A percentile compares a stretch with the other conserved stretches of the same genome.
phyloP scores from a whole-genome alignment of 371 early-diverging fungal species.

The Sporodiniella umbellata region DNA sequence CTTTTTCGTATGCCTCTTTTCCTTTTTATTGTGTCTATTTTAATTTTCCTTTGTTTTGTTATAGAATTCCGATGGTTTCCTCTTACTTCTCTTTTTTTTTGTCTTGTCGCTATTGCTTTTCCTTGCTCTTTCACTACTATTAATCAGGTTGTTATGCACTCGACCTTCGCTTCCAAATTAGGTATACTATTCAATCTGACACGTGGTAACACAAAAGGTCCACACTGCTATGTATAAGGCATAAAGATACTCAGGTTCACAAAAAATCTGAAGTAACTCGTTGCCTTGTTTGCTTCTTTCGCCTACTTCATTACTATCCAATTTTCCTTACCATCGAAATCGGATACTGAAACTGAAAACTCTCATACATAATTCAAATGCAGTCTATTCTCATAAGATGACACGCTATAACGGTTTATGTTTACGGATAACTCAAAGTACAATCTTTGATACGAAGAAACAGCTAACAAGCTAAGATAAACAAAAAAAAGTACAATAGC shows the following conservation, averaged over 20 bases:
- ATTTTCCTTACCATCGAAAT: too few relatives aligned
- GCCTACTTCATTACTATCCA: too few relatives aligned
- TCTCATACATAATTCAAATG: too few relatives aligned
- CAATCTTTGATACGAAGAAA: too few relatives aligned
- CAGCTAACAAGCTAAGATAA: too few relatives aligned
- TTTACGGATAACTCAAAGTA: too few relatives aligned
- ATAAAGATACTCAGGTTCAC: neutral
- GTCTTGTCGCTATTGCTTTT: neutral
- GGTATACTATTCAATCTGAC: constrained; percentile 3
- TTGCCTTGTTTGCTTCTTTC: too few relatives aligned
- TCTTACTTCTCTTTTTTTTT: neutral
- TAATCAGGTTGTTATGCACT: neutral
- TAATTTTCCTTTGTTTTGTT: neutral
- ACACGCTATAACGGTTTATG: too few relatives aligned
- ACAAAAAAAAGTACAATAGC: too few relatives aligned
- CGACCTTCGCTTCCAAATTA: constrained; percentile 1
- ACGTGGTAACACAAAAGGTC: constrained; percentile 17
- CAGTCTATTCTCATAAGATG: too few relatives aligned
- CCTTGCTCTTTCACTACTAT: neutral
- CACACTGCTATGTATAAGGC: neutral
- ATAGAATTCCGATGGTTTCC: neutral
- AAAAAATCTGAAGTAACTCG: too few relatives aligned
- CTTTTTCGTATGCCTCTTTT: neutral
- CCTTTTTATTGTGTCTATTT: neutral
- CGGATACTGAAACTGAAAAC: too few relatives aligned